Evolutionary conservation across 2,329 filamentous ascomycete species (phyloP).

Genomic region (Penicillium concentricum): DNA sequence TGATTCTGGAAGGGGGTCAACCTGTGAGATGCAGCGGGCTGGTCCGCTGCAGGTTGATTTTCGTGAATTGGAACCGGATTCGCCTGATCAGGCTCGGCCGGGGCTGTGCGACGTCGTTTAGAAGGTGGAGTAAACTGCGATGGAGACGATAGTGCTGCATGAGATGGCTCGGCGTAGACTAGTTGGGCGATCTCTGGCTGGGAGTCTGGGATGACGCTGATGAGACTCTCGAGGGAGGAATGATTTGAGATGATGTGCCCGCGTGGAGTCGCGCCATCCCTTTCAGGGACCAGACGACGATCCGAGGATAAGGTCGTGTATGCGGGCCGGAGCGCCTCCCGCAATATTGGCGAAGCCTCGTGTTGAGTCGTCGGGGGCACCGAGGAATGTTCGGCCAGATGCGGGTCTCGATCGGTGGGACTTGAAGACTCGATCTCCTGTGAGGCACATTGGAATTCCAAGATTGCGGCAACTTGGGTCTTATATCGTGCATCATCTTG

Average conservation of each 20-base stretch:
- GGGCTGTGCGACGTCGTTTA: constrained; percentile 1
- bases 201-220: constrained; percentile 44
- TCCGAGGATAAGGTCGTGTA: not conserved
- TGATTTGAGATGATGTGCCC: constrained; percentile 1
- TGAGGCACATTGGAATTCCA: constrained; percentile 34
- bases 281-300: not conserved
- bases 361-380: not conserved
- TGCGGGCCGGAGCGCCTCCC: constrained; percentile 7
- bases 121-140: not conserved
- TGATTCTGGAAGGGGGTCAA: not conserved
- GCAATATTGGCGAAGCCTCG: constrained; percentile 2
- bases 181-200: constrained; percentile 26
- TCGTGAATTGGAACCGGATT: not conserved
- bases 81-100: not conserved
- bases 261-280: not conserved
- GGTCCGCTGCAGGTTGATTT: not conserved
- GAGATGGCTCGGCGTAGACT: not conserved
- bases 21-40: not conserved
- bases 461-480: constrained; percentile 38
- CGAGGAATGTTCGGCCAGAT: not conserved
- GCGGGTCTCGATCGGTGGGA: not conserved
- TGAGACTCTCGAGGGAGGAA: constrained; percentile 32
- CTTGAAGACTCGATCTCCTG: constrained; percentile 1
- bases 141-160: not conserved
- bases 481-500: constrained; percentile 41